Conservation (phyloP, 441 rosid species). For the California macrophylla region DNA sequence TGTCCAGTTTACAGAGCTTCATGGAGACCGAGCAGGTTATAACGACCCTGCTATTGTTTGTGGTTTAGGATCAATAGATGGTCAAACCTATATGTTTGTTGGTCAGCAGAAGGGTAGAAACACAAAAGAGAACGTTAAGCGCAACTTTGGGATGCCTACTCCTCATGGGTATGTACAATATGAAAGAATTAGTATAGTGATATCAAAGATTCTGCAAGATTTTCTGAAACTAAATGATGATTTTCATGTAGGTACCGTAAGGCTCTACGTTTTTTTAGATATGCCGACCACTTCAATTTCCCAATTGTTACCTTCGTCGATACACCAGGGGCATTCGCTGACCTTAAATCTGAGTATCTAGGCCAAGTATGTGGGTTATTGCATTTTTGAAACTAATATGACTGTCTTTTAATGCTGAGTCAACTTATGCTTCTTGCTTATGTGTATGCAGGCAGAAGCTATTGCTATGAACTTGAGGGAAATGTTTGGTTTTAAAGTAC, state of each 20-base stretch:
- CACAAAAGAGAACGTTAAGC: conserved; percentile 80
- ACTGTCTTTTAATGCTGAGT: neutral
- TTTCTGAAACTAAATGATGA: neutral
- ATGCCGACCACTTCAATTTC: conserved; percentile 88
- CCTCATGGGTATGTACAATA: conserved; percentile 73
- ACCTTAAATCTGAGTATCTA: conserved; percentile 74
- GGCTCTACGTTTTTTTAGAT: conserved; percentile 85
- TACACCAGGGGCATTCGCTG: conserved; percentile 90
- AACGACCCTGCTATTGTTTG: conserved; percentile 96
- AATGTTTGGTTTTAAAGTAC: conserved; percentile 88
- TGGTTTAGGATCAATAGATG: conserved; percentile 83
- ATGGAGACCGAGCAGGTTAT: conserved; percentile 92
- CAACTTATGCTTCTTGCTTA: conserved; percentile 19
- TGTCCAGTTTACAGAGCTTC: conserved; percentile 79
- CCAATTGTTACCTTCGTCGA: conserved; percentile 85
- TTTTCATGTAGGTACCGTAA: conserved; percentile 58
- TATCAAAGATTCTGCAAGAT: conserved; percentile 6
- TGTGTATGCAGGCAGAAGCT: conserved; percentile 70
- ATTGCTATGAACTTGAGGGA: conserved; percentile 81
- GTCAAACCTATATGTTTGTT: conserved; percentile 75
- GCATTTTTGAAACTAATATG: neutral
- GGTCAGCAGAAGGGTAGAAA: conserved; percentile 98
- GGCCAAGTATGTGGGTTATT: conserved; percentile 47
- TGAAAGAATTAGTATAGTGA: conserved; percentile 7
- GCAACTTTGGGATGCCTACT: conserved; percentile 97